A percentile compares a stretch with the other conserved stretches of the same genome.
These are phyloP conservation scores for Solanum neorickii DNA, from an alignment of 257 asterid species.

Conservation along the genomic window DNA sequence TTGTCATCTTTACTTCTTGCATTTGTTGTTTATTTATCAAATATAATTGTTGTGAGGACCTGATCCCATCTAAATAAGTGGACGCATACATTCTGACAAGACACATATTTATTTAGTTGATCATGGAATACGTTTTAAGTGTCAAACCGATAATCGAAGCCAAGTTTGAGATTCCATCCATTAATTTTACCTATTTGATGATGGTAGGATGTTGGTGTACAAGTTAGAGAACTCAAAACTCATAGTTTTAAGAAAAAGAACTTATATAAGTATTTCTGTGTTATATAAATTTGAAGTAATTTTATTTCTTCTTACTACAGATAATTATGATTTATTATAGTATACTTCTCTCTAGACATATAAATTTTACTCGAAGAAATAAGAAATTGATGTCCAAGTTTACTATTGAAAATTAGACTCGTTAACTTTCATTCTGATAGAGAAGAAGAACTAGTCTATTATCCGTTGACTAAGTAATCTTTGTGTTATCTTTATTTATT, in stretches of 20 bases:
- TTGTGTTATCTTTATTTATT: neutral
- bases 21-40: no score
- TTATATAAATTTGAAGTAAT: no score
- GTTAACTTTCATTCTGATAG: neutral
- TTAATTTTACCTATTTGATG: neutral
- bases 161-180: neutral
- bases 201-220: neutral
- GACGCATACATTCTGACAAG: neutral
- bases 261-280: no score
- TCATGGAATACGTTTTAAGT: neutral
- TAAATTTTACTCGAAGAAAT: no score
- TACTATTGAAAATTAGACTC: neutral
- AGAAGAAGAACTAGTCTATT: neutral
- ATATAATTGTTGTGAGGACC: no score
- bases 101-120: neutral
- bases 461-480: neutral
- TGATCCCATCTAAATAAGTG: no score
- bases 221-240: neutral
- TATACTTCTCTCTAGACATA: neutral
- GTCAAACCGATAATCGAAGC: neutral
- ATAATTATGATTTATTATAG: no score
- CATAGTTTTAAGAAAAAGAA: neutral
- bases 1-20: no score
- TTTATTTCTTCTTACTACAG: neutral
- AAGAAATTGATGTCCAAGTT: no score